Evolutionary conservation across 352 stramenopile genomes (phyloP).

Genomic region (Thalassiosira hispida): DNA sequence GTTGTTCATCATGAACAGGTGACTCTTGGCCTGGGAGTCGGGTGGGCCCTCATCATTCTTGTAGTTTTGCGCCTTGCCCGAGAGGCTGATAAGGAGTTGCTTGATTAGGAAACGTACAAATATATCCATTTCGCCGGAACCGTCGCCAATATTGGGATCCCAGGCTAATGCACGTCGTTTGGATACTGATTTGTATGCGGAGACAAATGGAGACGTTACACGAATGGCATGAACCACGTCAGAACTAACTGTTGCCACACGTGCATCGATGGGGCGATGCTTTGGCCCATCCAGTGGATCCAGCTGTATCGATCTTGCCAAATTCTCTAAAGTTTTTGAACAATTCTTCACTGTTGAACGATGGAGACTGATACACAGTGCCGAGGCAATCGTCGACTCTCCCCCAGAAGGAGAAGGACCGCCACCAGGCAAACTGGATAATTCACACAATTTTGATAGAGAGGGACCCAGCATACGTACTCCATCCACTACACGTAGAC

Average conservation of each 20-base stretch:
- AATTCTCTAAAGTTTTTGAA: conserved; percentile 79
- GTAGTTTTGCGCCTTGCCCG: conserved; percentile 78
- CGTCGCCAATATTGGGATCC: conserved; percentile 83
- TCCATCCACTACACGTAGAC: conserved; percentile 80
- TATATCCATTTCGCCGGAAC: conserved; percentile 76
- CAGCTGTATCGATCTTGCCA: conserved; percentile 81
- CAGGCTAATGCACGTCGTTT: conserved; percentile 71
- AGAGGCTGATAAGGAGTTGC: conserved; percentile 72
- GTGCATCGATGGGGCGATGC: conserved; percentile 69
- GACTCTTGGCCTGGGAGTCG: conserved; percentile 59
- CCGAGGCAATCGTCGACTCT: conserved; percentile 62
- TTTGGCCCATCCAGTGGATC: conserved; percentile 71
- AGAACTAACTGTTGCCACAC: conserved; percentile 66
- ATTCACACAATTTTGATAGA: conserved; percentile 80
- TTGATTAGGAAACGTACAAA: conserved; percentile 81
- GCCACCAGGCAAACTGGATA: conserved; percentile 36
- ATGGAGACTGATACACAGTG: conserved; percentile 82
- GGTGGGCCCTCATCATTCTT: conserved; percentile 59
- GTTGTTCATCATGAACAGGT: conserved; percentile 94
- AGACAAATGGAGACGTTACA: conserved; percentile 76
- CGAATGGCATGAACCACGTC: conserved; percentile 82
- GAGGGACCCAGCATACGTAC: conserved; percentile 82
- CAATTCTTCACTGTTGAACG: conserved; percentile 83
- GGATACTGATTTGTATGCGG: conserved; percentile 80
- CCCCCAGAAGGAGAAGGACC: conserved; percentile 34